phyloP scores from a whole-genome alignment of 768 basidiomycete genomes.

The Suillus lakei region DNA sequence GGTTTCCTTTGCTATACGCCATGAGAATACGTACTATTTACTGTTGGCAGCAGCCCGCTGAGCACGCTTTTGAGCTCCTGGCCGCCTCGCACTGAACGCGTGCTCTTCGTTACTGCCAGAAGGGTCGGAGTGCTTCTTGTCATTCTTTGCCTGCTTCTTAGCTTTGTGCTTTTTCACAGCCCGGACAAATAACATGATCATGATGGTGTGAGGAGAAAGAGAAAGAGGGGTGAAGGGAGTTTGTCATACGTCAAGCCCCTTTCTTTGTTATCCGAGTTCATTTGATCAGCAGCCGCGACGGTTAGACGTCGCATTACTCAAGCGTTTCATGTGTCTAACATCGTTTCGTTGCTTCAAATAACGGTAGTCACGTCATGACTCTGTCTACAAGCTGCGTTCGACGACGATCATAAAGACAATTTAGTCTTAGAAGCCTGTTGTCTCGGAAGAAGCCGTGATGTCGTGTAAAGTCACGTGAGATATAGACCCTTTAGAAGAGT shows the following conservation, averaged over 20 bases:
- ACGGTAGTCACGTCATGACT: background rate
- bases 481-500: background rate
- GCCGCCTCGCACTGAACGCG: background rate
- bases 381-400: background rate
- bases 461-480: slow-evolving; percentile 1
- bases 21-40: background rate
- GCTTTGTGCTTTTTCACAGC: slow-evolving; percentile 32
- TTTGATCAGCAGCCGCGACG: background rate
- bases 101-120: slow-evolving; percentile 2
- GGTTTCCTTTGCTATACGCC: too few species aligned
- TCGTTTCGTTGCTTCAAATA: background rate
- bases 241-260: background rate
- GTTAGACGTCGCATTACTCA: too few species aligned
- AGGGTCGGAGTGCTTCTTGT: slow-evolving; percentile 14
- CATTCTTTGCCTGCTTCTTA: slow-evolving; percentile 24
- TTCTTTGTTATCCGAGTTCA: background rate
- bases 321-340: background rate
- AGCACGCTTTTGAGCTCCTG: background rate
- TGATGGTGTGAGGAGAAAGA: background rate
- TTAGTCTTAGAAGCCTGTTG: background rate
- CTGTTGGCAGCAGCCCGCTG: background rate
- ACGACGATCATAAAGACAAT: background rate
- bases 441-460: slow-evolving; percentile 1
- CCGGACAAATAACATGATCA: slow-evolving; percentile 18
- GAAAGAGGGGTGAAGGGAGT: background rate